A percentile compares a stretch with the other conserved stretches of the same genome.
Conservation (phyloP, 1,284 basidiomycete genomes). For the Trametes sp. region DNA sequence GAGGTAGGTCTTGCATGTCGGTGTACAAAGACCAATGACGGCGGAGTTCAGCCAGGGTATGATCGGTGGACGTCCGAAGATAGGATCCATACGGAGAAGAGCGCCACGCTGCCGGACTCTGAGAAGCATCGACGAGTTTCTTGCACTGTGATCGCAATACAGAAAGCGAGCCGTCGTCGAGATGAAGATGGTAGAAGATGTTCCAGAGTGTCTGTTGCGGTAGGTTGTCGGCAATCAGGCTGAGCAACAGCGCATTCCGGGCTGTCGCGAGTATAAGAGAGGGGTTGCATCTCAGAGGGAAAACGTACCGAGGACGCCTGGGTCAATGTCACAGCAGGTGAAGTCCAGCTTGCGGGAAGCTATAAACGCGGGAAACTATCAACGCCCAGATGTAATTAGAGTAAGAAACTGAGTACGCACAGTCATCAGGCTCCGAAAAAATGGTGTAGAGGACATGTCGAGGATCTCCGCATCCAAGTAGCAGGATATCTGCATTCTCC, state of each 20-base stretch:
- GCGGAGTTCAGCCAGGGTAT: conserved; percentile 52
- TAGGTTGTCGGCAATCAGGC: conserved; percentile 45
- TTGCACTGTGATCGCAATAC: conserved; percentile 53
- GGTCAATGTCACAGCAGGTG: conserved; percentile 67
- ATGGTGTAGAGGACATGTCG: conserved; percentile 63
- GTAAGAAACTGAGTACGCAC: conserved; percentile 21
- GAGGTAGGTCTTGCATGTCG: conserved; percentile 30
- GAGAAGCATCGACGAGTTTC: conserved; percentile 50
- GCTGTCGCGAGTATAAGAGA: conserved; percentile 37
- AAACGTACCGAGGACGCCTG: conserved; percentile 58
- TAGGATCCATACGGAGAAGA: conserved; percentile 49
- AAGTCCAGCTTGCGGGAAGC: conserved; percentile 55
- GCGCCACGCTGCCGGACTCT: conserved; percentile 58
- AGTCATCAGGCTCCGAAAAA: conserved; percentile 17
- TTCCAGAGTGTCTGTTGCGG: conserved; percentile 53
- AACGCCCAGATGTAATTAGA: conserved; percentile 8
- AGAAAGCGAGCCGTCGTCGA: conserved; percentile 50
- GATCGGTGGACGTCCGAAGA: conserved; percentile 46
- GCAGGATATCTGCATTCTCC: conserved; percentile 52
- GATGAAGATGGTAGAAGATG: conserved; percentile 63
- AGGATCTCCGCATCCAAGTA: conserved; percentile 69
- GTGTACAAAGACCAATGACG: conserved; percentile 53
- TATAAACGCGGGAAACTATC: conserved; percentile 25
- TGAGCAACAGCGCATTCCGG: conserved; percentile 49
- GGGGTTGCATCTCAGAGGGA: background rate